Percentiles rank a stretch among this genome's conserved stretches.
phyloP scores from a whole-genome alignment of 2,329 filamentous ascomycete species.

The Talaromyces sp. region DNA sequence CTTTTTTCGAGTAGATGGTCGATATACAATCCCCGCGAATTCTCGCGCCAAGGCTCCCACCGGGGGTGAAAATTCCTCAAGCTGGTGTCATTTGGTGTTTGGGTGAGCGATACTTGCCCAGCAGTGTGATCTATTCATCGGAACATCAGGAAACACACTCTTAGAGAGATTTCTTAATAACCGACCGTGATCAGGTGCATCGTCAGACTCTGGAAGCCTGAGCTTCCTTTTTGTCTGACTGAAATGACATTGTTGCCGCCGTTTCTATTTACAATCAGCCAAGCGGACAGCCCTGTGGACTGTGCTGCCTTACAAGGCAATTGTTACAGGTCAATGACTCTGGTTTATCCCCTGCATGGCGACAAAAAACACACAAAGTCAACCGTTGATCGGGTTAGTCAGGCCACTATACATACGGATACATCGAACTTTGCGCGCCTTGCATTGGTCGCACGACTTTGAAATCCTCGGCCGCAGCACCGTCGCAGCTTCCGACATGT shows the following conservation, averaged over 20 bases:
- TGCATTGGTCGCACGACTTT: slow-evolving; percentile 34
- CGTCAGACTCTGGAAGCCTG: slow-evolving; percentile 7
- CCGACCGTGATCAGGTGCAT: neutral
- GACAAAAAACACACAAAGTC: neutral
- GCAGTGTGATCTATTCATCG: neutral
- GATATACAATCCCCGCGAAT: slow-evolving; percentile 13
- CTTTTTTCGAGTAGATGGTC: slow-evolving; percentile 16
- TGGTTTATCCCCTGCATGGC: slow-evolving; percentile 1
- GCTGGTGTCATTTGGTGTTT: neutral
- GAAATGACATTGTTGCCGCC: slow-evolving; percentile 18
- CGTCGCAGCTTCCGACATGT: slow-evolving; percentile 1
- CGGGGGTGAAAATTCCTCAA: neutral
- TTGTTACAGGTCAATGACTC: slow-evolving; percentile 18
- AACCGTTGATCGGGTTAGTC: neutral
- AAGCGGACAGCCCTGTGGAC: neutral
- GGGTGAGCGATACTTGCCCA: neutral
- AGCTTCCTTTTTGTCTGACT: slow-evolving; percentile 16
- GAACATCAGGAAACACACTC: neutral
- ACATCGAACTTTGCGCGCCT: slow-evolving; percentile 38
- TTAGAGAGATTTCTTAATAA: neutral
- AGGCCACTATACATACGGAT: slow-evolving; percentile 20
- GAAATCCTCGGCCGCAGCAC: slow-evolving; percentile 14
- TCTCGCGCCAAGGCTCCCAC: neutral
- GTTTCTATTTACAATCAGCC: slow-evolving; percentile 13
- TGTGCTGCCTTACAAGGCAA: slow-evolving; percentile 19